These are phyloP conservation scores for Tillandsia leiboldiana DNA, from an alignment of 176 grass and related monocot species.

Conservation along the genomic window DNA sequence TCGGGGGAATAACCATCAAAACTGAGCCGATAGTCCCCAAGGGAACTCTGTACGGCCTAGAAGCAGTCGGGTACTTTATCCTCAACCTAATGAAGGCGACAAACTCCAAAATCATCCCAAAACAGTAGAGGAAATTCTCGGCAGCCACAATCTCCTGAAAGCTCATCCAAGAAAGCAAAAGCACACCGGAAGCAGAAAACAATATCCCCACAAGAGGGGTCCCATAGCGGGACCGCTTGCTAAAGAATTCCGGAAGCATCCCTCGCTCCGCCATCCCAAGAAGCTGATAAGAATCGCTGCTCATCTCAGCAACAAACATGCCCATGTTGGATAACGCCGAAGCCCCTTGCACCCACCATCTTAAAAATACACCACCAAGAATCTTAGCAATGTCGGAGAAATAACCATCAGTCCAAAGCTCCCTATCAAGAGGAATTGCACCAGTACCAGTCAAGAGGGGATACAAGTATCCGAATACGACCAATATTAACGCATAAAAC, in stretches of 20 bases:
- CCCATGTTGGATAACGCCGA: slow-evolving; percentile 31
- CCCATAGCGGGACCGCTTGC: slow-evolving; percentile 16
- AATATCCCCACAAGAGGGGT: slow-evolving; percentile 30
- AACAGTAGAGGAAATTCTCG: slow-evolving; percentile 38
- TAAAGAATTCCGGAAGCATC: slow-evolving; percentile 26
- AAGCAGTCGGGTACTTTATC: slow-evolving; percentile 20
- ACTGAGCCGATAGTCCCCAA: slow-evolving; percentile 8
- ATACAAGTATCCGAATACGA: slow-evolving; percentile 48
- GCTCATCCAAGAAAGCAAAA: slow-evolving; percentile 34
- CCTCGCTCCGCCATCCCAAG: slow-evolving; percentile 38
- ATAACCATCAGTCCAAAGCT: slow-evolving; percentile 60
- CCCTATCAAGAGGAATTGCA: slow-evolving; percentile 29
- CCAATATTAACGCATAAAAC: slow-evolving; percentile 32
- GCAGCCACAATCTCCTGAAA: slow-evolving; percentile 35
- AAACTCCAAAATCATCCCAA: slow-evolving; percentile 35
- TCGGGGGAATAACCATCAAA: slow-evolving; percentile 30
- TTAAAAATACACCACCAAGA: slow-evolving; percentile 32
- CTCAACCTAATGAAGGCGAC: slow-evolving; percentile 34
- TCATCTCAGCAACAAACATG: slow-evolving; percentile 37
- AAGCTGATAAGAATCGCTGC: slow-evolving; percentile 36
- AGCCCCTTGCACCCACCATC: slow-evolving; percentile 35
- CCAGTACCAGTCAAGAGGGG: slow-evolving; percentile 57
- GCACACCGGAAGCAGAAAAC: slow-evolving; percentile 19
- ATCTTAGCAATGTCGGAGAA: slow-evolving; percentile 46
- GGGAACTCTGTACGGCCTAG: slow-evolving; percentile 38